Evolutionary conservation across 768 basidiomycete genomes (phyloP).

Genomic region (Dacryopinax primogenitus): DNA sequence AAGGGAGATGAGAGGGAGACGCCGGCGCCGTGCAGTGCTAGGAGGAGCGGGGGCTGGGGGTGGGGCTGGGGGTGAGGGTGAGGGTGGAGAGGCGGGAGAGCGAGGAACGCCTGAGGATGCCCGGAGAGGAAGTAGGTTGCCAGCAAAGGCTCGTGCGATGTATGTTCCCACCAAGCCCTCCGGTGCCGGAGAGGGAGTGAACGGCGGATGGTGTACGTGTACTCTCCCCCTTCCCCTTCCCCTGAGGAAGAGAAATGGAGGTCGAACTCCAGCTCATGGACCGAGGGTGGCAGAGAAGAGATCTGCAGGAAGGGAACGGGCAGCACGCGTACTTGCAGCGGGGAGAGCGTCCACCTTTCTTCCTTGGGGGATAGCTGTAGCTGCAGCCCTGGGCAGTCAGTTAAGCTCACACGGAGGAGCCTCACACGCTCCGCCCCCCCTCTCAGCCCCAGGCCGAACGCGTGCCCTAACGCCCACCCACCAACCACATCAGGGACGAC

Average conservation of each 20-base stretch:
- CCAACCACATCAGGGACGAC: slow-evolving; percentile 56
- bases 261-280: background rate
- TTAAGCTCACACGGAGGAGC: background rate
- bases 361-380: background rate
- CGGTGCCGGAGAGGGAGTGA: background rate
- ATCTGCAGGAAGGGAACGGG: background rate
- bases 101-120: slow-evolving; percentile 16
- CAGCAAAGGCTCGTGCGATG: background rate
- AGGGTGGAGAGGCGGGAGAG: slow-evolving; percentile 18
- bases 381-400: background rate
- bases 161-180: background rate
- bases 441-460: slow-evolving; percentile 50
- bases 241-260: background rate
- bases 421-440: slow-evolving; percentile 21
- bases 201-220: background rate
- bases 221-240: background rate
- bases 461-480: slow-evolving; percentile 57
- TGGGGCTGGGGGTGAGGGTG: slow-evolving; percentile 23
- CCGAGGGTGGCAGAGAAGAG: background rate
- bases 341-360: background rate
- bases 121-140: background rate
- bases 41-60: slow-evolving; percentile 42
- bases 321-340: background rate
- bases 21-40: slow-evolving; percentile 56
- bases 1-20: slow-evolving; percentile 49